These are phyloP conservation scores for Kwoniella mangroviensis DNA, from an alignment of 768 basidiomycete species.

Conservation along the genomic window DNA sequence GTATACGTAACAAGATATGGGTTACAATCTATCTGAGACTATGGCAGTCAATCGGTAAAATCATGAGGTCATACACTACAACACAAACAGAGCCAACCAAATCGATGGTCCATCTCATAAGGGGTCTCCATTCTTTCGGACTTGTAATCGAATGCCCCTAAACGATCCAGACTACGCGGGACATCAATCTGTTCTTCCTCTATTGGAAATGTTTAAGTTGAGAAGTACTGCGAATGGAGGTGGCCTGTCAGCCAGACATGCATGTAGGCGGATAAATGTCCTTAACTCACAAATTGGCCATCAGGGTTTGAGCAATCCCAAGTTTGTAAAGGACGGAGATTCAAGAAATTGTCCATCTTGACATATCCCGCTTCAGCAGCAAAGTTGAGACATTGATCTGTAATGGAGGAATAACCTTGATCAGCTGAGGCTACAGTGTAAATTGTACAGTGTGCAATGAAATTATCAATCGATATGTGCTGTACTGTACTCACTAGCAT, in stretches of 20 bases:
- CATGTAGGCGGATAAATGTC: background rate
- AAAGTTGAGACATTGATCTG: slow-evolving; percentile 18
- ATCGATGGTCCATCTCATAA: too few species aligned
- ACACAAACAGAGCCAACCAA: background rate
- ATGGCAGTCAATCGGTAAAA: too few species aligned
- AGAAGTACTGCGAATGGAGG: background rate
- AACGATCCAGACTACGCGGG: too few species aligned
- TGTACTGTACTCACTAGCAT: background rate
- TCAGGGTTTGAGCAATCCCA: slow-evolving; percentile 16
- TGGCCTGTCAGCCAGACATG: background rate
- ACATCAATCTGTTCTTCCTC: too few species aligned
- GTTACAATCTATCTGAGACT: too few species aligned
- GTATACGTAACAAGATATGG: background rate
- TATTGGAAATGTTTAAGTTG: background rate
- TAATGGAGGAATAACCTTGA: too few species aligned
- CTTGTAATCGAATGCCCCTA: too few species aligned
- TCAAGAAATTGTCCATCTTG: slow-evolving; percentile 15
- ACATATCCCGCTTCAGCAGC: background rate
- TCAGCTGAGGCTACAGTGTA: too few species aligned
- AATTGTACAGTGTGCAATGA: too few species aligned
- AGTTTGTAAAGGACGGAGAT: slow-evolving; percentile 6
- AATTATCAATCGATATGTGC: too few species aligned
- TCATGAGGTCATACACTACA: background rate
- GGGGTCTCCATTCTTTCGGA: too few species aligned
- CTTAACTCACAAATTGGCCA: background rate